Conservation (phyloP, 2,329 filamentous ascomycete species). For the Colletotrichum abscissum region DNA sequence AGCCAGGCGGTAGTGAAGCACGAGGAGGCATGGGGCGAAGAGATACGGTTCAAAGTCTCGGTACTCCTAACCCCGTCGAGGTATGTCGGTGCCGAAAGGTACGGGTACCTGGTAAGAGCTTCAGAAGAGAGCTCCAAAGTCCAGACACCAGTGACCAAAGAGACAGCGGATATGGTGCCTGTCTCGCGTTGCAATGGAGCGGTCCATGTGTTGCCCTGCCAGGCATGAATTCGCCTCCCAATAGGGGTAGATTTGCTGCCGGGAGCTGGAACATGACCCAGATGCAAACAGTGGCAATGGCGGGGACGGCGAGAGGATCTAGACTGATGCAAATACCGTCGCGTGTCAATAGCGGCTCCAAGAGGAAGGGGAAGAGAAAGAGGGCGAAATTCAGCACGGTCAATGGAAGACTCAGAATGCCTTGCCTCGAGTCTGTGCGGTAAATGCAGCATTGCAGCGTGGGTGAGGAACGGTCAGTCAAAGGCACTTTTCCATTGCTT, state of each 20-base stretch:
- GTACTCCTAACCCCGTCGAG: neutral
- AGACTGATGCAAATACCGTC: neutral
- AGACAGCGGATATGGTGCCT: neutral
- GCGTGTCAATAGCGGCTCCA: neutral
- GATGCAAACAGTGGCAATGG: constrained; percentile 13
- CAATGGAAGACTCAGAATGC: neutral
- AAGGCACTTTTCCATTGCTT: neutral
- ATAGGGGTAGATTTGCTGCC: neutral
- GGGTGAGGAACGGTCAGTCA: neutral
- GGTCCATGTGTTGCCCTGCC: neutral
- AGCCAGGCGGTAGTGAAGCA: neutral
- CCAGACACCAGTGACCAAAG: neutral
- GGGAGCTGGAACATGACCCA: neutral
- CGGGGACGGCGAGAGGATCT: constrained; percentile 1
- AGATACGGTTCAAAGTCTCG: neutral
- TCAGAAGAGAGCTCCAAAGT: neutral
- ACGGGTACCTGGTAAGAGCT: neutral
- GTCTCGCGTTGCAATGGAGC: neutral
- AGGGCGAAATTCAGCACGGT: neutral
- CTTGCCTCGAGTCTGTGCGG: constrained; percentile 16
- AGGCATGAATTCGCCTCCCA: constrained; percentile 12
- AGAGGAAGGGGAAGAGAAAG: neutral
- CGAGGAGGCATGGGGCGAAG: neutral
- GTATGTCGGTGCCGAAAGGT: neutral
- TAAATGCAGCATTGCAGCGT: constrained; percentile 14